Conservation (phyloP, 1,284 basidiomycete species). For the Phlebopus sp. region DNA sequence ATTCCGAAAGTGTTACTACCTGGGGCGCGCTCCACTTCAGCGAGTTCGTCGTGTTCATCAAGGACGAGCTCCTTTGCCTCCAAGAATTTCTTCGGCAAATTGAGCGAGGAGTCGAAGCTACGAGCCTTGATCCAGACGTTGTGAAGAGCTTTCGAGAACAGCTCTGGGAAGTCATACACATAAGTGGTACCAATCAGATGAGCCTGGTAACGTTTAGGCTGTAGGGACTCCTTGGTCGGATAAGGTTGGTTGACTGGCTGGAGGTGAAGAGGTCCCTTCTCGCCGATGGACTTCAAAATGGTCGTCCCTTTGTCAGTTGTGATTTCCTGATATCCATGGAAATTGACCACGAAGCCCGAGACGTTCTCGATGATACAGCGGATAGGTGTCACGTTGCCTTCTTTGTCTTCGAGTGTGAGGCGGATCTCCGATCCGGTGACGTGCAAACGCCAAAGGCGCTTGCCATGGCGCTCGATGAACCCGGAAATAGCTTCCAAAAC, state of each 20-base stretch:
- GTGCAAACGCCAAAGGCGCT: slow-evolving; percentile 96
- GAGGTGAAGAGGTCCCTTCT: slow-evolving; percentile 89
- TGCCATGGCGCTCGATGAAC: slow-evolving; percentile 98
- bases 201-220: slow-evolving; percentile 99
- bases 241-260: slow-evolving; percentile 92
- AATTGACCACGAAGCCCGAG: slow-evolving; percentile 98
- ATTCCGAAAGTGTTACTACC: slow-evolving; percentile 97
- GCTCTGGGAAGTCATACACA: slow-evolving; percentile 98
- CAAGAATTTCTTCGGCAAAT: slow-evolving; percentile 75
- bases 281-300: slow-evolving; percentile 95
- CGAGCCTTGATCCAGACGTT: slow-evolving; percentile 87
- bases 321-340: slow-evolving; percentile 98
- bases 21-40: slow-evolving; percentile 87
- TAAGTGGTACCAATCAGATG: slow-evolving; percentile 98
- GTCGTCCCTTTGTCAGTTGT: slow-evolving; percentile 92
- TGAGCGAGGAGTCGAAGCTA: slow-evolving; percentile 61
- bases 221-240: slow-evolving; percentile 97
- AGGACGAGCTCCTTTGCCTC: slow-evolving; percentile 89
- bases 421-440: slow-evolving; percentile 98
- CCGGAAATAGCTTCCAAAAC: slow-evolving; percentile 94
- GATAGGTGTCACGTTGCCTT: slow-evolving; percentile 92
- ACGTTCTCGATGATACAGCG: slow-evolving; percentile 98
- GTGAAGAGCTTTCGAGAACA: slow-evolving; percentile 95
- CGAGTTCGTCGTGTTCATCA: slow-evolving; percentile 89
- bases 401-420: slow-evolving; percentile 89